These are phyloP conservation scores for Phycomyces blakesleeanus DNA, from an alignment of 192 early-diverging fungal species.

Conservation along the genomic window DNA sequence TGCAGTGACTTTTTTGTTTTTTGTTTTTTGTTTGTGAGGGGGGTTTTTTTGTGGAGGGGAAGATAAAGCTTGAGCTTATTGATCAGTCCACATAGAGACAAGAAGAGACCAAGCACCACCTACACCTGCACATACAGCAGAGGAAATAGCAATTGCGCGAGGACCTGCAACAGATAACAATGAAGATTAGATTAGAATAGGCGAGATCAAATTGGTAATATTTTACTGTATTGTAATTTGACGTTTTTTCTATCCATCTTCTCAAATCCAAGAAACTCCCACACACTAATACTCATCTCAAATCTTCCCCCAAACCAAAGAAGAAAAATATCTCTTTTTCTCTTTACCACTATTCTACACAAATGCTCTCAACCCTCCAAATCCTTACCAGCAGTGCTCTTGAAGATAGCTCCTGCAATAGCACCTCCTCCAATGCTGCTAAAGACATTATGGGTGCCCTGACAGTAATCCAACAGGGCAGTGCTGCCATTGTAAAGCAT, in stretches of 20 bases:
- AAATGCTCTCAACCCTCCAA: slow-evolving; percentile 23
- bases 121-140: slow-evolving; percentile 33
- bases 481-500: slow-evolving; percentile 80
- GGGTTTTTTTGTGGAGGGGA: not conserved
- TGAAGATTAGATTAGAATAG: too few relatives aligned
- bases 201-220: too few relatives aligned
- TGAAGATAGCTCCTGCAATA: slow-evolving; percentile 73
- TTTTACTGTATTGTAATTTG: too few relatives aligned
- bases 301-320: too few relatives aligned
- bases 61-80: not conserved
- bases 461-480: slow-evolving; percentile 57
- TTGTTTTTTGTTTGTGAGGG: not conserved
- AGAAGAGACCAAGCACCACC: slow-evolving; percentile 33
- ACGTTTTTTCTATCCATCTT: too few relatives aligned
- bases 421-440: slow-evolving; percentile 71
- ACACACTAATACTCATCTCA: too few relatives aligned
- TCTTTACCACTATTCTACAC: too few relatives aligned
- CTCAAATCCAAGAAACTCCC: too few relatives aligned
- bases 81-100: slow-evolving; percentile 3
- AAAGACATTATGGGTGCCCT: slow-evolving; percentile 61
- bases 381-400: slow-evolving; percentile 66
- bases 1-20: too few relatives aligned
- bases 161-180: slow-evolving; percentile 10
- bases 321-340: too few relatives aligned
- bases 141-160: slow-evolving; percentile 24